Base-by-base conservation (phyloP, 2,329 filamentous ascomycete genomes). In the Beauveria sp. region DNA sequence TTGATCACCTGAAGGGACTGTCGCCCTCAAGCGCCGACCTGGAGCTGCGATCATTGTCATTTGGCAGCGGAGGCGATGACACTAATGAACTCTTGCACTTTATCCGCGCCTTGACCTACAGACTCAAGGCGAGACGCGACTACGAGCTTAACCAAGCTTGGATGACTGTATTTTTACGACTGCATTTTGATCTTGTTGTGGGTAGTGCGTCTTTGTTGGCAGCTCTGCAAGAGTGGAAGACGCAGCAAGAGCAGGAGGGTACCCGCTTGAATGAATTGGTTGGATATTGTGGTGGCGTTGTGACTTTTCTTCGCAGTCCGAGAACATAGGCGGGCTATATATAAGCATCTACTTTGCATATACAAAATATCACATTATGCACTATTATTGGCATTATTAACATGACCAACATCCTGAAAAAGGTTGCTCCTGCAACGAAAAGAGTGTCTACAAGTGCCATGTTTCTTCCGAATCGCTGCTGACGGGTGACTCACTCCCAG, bases 121-220 rank as follows among this genome's bases (percentile, higher is more conserved):
- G 89, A 14, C 77, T 98, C 58, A 76, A 79, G 49, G 79, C 84
- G 56, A 86, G 88, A 65, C 84, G 84, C 53, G 95, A 98, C 73
- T 99, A 96, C 74, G 95, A 99, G 75, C 81, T 99, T 45, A 89
- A 91, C 18, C 93, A 98, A 74, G 91, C 92, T 0, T 99, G 95
- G 93, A 98, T 99, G 92, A 88, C 89, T 2, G 93, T 98, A 1
- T 96, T 98, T 70, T 73, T 99, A 63, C 84, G 88, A 53, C 77
- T 96, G 46, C 93, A 98, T 74, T 83, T 83, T 65, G 83, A 85
- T 66, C 65, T 80, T 43, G 74, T 83, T 48, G 77, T 77, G 76
- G 80, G 76, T 70, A 83, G 69, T 72, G 75, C 78, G 65, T 69
- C 73, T 34, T 73, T 93, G 16, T 79, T 86, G 51, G 77, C 74